Percentiles rank a stretch among this genome's conserved stretches.
Evolutionary conservation across 1,284 basidiomycete species (phyloP).

Genomic region (Cutaneotrichosporon cyanovorans): DNA sequence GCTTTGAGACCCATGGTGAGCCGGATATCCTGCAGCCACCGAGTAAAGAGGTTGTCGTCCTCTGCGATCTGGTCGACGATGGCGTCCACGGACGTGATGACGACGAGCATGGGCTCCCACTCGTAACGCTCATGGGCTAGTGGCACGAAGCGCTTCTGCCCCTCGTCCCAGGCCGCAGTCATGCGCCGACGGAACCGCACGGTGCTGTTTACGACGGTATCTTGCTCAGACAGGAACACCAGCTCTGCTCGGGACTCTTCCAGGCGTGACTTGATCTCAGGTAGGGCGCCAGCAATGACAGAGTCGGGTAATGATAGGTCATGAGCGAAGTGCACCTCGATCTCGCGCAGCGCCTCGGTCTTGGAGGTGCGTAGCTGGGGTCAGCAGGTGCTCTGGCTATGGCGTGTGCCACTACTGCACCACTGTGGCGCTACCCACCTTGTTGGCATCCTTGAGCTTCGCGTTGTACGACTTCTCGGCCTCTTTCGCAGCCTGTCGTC

Average conservation of each 20-base stretch:
- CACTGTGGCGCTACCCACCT: background rate
- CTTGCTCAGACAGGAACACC: slow-evolving; percentile 20
- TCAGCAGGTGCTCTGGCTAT: background rate
- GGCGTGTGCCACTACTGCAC: too few relatives aligned
- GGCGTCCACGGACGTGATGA: slow-evolving; percentile 36
- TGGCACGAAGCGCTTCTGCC: slow-evolving; percentile 29
- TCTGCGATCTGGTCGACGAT: slow-evolving; percentile 33
- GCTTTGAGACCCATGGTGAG: slow-evolving; percentile 18
- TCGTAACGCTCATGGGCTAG: slow-evolving; percentile 28
- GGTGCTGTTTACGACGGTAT: slow-evolving; percentile 27
- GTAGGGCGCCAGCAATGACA: slow-evolving; percentile 35
- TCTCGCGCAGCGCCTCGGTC: slow-evolving; percentile 39
- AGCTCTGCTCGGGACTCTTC: slow-evolving; percentile 29
- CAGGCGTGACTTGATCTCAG: slow-evolving; percentile 32
- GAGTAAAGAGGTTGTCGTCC: slow-evolving; percentile 19
- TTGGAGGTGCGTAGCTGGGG: slow-evolving; percentile 37
- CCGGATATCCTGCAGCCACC: slow-evolving; percentile 30
- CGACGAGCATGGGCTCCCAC: slow-evolving; percentile 44
- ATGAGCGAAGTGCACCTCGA: slow-evolving; percentile 39
- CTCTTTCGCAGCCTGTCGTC: slow-evolving; percentile 28
- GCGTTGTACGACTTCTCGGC: slow-evolving; percentile 36
- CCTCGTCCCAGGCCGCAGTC: slow-evolving; percentile 28
- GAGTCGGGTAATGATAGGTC: slow-evolving; percentile 32
- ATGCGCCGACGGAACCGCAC: slow-evolving; percentile 41
- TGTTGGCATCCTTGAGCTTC: slow-evolving; percentile 33